Conservation (phyloP, 805 yeast genomes). For the Ogataea ganodermae region DNA sequence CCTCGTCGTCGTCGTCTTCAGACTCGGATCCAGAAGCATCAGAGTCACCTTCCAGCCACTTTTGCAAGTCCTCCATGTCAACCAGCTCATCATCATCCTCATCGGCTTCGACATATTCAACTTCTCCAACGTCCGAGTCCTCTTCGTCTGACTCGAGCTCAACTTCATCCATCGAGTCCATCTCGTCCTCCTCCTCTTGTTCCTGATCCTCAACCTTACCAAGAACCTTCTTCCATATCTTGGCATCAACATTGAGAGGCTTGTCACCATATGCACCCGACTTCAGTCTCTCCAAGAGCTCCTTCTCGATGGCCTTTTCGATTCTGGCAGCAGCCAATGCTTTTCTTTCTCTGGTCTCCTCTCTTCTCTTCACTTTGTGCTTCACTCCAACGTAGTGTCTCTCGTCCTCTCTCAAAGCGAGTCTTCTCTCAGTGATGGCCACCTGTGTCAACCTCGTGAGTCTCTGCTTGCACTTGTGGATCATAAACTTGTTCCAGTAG, state of each 20-base stretch:
- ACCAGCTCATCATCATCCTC: slow-evolving; percentile 88
- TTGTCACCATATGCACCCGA: slow-evolving; percentile 98
- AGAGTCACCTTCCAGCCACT: slow-evolving; percentile 58
- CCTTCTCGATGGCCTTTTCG: slow-evolving; percentile 95
- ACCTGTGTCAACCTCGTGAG: slow-evolving; percentile 93
- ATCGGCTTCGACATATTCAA: slow-evolving; percentile 87
- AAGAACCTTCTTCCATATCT: slow-evolving; percentile 92
- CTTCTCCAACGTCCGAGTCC: slow-evolving; percentile 55
- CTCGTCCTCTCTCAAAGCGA: slow-evolving; percentile 91
- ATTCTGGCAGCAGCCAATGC: slow-evolving; percentile 96
- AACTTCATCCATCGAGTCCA: slow-evolving; percentile 34
- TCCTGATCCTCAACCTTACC: slow-evolving; percentile 63
- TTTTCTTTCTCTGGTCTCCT: slow-evolving; percentile 91
- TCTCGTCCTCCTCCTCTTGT: slow-evolving; percentile 59
- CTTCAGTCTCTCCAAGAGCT: slow-evolving; percentile 89
- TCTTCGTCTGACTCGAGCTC: slow-evolving; percentile 56
- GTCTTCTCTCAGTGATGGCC: slow-evolving; percentile 90
- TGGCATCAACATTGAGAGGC: slow-evolving; percentile 94
- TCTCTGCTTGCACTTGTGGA: slow-evolving; percentile 95
- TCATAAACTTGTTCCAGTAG: slow-evolving; percentile 90
- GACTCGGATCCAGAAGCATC: slow-evolving; percentile 40
- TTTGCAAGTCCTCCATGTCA: slow-evolving; percentile 90
- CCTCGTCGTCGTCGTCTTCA: slow-evolving; percentile 36
- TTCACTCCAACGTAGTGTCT: slow-evolving; percentile 91
- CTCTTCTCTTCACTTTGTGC: slow-evolving; percentile 94